These are phyloP conservation scores for Coemansia sp. DNA, from an alignment of 192 early-diverging fungal species.

Conservation along the genomic window DNA sequence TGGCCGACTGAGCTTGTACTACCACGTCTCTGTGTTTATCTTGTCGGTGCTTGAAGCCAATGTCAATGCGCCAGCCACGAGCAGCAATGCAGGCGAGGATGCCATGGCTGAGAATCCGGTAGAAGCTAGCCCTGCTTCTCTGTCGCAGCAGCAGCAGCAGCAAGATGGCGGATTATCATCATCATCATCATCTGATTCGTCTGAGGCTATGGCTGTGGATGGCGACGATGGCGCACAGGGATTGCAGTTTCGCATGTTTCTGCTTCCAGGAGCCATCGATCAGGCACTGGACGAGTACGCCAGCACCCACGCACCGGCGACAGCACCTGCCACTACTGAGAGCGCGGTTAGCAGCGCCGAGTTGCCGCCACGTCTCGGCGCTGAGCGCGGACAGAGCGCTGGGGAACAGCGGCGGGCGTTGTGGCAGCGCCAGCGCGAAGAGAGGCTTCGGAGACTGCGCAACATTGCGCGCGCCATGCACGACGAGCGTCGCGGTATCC, in stretches of 20 bases:
- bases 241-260: constrained; percentile 41
- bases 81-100: not conserved
- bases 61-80: not conserved
- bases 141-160: not conserved
- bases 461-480: constrained; percentile 40
- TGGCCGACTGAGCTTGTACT: constrained; percentile 5
- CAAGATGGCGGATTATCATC: too few species aligned
- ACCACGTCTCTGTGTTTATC: constrained; percentile 23
- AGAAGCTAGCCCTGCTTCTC: not conserved
- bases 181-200: too few species aligned
- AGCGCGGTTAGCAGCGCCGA: too few species aligned
- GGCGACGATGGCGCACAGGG: not conserved
- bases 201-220: not conserved
- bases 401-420: constrained; percentile 12
- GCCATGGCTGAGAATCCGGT: not conserved
- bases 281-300: constrained; percentile 31
- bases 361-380: too few species aligned
- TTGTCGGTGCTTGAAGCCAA: constrained; percentile 15
- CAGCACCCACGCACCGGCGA: not conserved
- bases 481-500: constrained; percentile 35
- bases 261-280: constrained; percentile 48
- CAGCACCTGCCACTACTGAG: too few species aligned
- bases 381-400: not conserved
- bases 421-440: constrained; percentile 22
- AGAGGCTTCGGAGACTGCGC: constrained; percentile 35